Percentiles rank a stretch among this genome's conserved stretches.
Evolutionary conservation across 1,284 basidiomycete genomes (phyloP).

Genomic region (Cryptococcus jaspeensis): DNA sequence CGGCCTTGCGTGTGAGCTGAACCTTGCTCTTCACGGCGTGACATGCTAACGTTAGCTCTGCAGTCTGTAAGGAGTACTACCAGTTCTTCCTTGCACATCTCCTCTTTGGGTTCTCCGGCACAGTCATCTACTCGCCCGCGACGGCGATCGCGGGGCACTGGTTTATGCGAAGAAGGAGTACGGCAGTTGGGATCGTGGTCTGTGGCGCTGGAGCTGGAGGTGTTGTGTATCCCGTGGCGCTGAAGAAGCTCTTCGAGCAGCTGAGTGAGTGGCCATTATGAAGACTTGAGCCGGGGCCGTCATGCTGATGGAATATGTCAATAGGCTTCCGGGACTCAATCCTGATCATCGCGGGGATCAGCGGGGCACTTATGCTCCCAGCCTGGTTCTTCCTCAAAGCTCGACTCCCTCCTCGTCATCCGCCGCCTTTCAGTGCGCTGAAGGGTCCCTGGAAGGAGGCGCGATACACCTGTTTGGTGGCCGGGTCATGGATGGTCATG

Average conservation of each 20-base stretch:
- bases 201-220: slow-evolving; percentile 44
- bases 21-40: not conserved
- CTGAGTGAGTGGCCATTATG: slow-evolving; percentile 25
- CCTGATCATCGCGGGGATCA: slow-evolving; percentile 43
- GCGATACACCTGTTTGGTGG: slow-evolving; percentile 30
- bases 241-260: slow-evolving; percentile 35
- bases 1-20: slow-evolving; percentile 40
- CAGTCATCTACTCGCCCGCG: slow-evolving; percentile 41
- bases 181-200: slow-evolving; percentile 42
- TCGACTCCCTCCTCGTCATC: slow-evolving; percentile 37
- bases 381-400: slow-evolving; percentile 42
- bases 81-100: slow-evolving; percentile 46
- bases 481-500: slow-evolving; percentile 28
- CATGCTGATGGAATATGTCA: not conserved
- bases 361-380: slow-evolving; percentile 40
- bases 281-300: not conserved
- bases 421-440: slow-evolving; percentile 34
- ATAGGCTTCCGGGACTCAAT: slow-evolving; percentile 44
- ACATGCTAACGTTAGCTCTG: not conserved
- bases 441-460: slow-evolving; percentile 35
- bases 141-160: slow-evolving; percentile 46
- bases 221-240: slow-evolving; percentile 46
- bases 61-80: slow-evolving; percentile 45
- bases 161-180: slow-evolving; percentile 40
- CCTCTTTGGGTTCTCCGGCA: slow-evolving; percentile 38